phyloP scores from a whole-genome alignment of 176 grass and related monocot species.

The Paspalum notatum region DNA sequence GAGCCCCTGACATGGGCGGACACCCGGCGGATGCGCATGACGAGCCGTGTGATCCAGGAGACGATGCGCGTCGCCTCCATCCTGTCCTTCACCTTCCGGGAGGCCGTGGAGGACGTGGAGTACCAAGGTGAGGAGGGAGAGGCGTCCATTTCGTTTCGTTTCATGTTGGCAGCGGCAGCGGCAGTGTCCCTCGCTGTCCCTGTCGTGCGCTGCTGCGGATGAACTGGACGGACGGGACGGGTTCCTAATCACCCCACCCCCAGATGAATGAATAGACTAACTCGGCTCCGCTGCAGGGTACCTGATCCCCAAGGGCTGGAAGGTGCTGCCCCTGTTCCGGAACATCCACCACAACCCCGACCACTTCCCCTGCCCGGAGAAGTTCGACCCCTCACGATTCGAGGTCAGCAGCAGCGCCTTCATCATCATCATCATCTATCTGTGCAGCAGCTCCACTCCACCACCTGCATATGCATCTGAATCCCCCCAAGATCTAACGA shows the following conservation, averaged over 20 bases:
- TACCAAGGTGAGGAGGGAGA: slow-evolving; percentile 65
- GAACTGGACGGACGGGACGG: slow-evolving; percentile 56
- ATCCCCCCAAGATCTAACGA: too few species aligned
- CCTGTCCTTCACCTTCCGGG: slow-evolving; percentile 97
- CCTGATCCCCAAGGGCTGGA: slow-evolving; percentile 99
- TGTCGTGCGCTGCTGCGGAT: slow-evolving; percentile 39
- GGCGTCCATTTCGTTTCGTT: not conserved
- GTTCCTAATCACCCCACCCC: slow-evolving; percentile 40
- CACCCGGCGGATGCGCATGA: slow-evolving; percentile 74
- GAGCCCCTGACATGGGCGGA: slow-evolving; percentile 76
- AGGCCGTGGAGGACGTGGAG: slow-evolving; percentile 96
- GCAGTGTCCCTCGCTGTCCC: not conserved
- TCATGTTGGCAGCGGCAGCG: not conserved
- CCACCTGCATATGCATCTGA: too few species aligned
- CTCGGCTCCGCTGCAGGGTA: slow-evolving; percentile 65
- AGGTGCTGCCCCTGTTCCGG: slow-evolving; percentile 92
- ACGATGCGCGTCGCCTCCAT: slow-evolving; percentile 97
- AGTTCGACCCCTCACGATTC: slow-evolving; percentile 95
- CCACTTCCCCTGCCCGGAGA: slow-evolving; percentile 83
- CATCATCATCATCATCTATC: too few species aligned
- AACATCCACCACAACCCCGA: slow-evolving; percentile 97
- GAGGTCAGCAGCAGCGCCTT: slow-evolving; percentile 60
- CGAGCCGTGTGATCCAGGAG: slow-evolving; percentile 90
- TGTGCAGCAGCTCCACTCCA: too few species aligned
- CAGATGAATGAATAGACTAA: slow-evolving; percentile 41